These are phyloP conservation scores for Cercophora sp. DNA, from an alignment of 495 filamentous ascomycete species.

Conservation along the genomic window DNA sequence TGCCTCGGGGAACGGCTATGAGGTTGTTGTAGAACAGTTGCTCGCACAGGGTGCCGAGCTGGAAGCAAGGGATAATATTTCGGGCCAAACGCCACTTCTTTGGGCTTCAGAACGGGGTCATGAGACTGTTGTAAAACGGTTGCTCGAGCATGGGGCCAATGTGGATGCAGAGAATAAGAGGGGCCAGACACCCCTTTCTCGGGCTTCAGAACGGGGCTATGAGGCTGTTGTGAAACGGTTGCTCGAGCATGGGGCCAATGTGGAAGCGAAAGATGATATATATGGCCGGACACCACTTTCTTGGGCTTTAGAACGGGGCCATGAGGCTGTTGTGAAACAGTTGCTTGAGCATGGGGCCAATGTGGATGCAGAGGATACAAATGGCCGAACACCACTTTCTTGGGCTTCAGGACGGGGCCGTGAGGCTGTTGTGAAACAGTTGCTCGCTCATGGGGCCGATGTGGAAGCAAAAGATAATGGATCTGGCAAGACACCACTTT, in stretches of 20 bases:
- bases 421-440: background rate
- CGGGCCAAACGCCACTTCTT: background rate
- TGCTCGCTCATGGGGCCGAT: background rate
- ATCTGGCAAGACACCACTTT: background rate
- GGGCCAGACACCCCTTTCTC: background rate
- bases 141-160: background rate
- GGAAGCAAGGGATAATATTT: background rate
- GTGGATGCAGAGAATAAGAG: background rate
- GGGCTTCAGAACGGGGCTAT: background rate
- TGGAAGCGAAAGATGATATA: background rate
- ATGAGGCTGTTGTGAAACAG: constrained; percentile 1
- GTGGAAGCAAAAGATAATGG: background rate
- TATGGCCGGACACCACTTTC: background rate
- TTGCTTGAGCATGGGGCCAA: background rate
- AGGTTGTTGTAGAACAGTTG: background rate
- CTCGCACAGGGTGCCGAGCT: background rate
- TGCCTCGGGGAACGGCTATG: background rate
- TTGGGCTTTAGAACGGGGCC: background rate
- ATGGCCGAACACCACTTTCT: background rate
- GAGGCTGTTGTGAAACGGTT: constrained; percentile 1
- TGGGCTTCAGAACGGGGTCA: background rate
- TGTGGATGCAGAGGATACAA: background rate
- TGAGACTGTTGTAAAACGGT: background rate
- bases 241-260: background rate
- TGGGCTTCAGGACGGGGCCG: background rate